phyloP scores from a whole-genome alignment of 2,329 filamentous ascomycete genomes.

The Arachnopeziza araneosa region DNA sequence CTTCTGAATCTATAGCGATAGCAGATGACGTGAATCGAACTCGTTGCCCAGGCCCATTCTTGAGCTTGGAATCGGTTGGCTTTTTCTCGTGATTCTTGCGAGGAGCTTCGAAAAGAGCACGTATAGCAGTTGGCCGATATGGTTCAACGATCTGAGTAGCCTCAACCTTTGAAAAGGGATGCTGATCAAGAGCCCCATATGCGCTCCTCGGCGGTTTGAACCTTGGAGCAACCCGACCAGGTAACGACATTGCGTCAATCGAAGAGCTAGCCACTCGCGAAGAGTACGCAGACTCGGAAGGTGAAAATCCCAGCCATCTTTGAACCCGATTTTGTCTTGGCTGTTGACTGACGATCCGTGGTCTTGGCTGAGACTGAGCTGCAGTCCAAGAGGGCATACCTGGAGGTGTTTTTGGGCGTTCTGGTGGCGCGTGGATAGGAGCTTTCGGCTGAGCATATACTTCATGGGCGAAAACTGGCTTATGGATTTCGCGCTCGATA shows the following conservation, averaged over 20 bases:
- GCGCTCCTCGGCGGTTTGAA: slow-evolving; percentile 29
- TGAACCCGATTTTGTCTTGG: slow-evolving; percentile 16
- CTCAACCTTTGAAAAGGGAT: slow-evolving; percentile 21
- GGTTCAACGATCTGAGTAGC: neutral
- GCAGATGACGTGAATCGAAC: slow-evolving; percentile 24
- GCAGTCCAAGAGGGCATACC: slow-evolving; percentile 32
- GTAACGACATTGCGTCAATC: slow-evolving; percentile 6
- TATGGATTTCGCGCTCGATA: slow-evolving; percentile 18
- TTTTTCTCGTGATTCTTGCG: neutral
- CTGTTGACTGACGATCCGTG: neutral
- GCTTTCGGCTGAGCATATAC: slow-evolving; percentile 28
- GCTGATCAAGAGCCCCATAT: slow-evolving; percentile 26
- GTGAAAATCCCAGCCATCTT: slow-evolving; percentile 19
- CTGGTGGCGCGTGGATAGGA: slow-evolving; percentile 25
- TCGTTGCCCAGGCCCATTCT: neutral
- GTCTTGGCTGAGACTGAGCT: slow-evolving; percentile 18
- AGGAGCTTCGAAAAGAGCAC: neutral
- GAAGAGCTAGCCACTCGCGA: neutral
- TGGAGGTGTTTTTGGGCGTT: slow-evolving; percentile 27
- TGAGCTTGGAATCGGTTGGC: neutral
- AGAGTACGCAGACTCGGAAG: slow-evolving; percentile 1
- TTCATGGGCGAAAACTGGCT: slow-evolving; percentile 19
- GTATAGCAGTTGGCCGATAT: neutral
- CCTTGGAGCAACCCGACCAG: slow-evolving; percentile 17
- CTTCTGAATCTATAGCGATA: slow-evolving; percentile 21